phyloP scores from a whole-genome alignment of 2,329 filamentous ascomycete genomes.

The Blastomyces parvus region DNA sequence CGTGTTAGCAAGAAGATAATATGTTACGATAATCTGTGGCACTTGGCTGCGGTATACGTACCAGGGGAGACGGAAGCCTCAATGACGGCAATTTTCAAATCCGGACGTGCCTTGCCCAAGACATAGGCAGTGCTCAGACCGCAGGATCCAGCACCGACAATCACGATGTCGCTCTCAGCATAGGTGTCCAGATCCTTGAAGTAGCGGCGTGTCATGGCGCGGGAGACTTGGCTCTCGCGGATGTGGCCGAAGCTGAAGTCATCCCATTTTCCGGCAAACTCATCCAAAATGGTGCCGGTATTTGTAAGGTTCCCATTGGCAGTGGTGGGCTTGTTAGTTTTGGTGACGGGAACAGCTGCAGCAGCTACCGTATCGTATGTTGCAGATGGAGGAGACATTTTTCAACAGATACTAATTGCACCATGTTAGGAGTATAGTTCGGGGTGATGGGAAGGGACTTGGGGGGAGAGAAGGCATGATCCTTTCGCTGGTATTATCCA shows the following conservation, averaged over 20 bases:
- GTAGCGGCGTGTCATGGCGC: conserved; percentile 89
- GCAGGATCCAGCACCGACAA: conserved; percentile 82
- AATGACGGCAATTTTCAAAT: conserved; percentile 84
- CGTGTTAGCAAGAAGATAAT: neutral
- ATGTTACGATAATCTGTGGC: neutral
- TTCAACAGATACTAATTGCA: conserved; percentile 28
- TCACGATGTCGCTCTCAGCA: conserved; percentile 88
- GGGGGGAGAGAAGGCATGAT: conserved; percentile 68
- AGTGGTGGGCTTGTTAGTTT: conserved; percentile 33
- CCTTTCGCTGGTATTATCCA: conserved; percentile 99
- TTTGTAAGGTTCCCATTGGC: conserved; percentile 31
- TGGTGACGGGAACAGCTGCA: conserved; percentile 29
- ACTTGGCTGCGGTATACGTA: conserved; percentile 17
- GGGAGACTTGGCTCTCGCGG: conserved; percentile 83
- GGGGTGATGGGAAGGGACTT: conserved; percentile 31
- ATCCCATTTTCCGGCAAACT: conserved; percentile 70
- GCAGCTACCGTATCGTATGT: conserved; percentile 45
- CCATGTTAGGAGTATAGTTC: conserved; percentile 21
- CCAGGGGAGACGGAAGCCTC: conserved; percentile 76
- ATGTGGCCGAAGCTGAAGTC: conserved; percentile 75
- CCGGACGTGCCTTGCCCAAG: conserved; percentile 71
- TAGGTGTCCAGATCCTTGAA: conserved; percentile 81
- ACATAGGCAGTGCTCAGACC: conserved; percentile 78
- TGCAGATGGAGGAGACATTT: conserved; percentile 72
- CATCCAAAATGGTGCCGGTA: conserved; percentile 48